Conservation (phyloP, 139 green algal species). For the Auxenochlorella protothecoides region DNA sequence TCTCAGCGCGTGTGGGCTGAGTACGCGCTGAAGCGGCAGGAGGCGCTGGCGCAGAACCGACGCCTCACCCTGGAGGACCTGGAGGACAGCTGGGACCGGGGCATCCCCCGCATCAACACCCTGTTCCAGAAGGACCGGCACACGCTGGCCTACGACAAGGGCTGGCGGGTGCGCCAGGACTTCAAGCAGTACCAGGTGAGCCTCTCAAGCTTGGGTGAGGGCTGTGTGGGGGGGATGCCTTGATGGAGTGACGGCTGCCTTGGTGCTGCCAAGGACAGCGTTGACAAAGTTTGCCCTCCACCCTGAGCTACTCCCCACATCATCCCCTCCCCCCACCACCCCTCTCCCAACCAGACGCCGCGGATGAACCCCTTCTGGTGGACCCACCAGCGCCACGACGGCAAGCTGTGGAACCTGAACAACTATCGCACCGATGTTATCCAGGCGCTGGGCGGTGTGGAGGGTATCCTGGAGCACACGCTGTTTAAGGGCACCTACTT, state of each 20-base stretch:
- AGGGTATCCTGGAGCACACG: constrained; percentile 99
- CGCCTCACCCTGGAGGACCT: constrained; percentile 84
- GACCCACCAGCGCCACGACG: constrained; percentile 98
- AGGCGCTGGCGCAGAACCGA: constrained; percentile 67
- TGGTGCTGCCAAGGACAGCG: too few species aligned
- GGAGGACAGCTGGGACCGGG: constrained; percentile 96
- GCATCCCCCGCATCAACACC: constrained; percentile 99
- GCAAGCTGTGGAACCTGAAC: constrained; percentile 99
- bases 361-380: constrained; percentile 97
- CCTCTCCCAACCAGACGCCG: constrained; percentile 26
- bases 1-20: constrained; percentile 96
- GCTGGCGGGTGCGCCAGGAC: constrained; percentile 89
- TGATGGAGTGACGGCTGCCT: too few species aligned
- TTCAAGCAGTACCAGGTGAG: constrained; percentile 24
- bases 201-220: too few species aligned
- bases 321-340: neutral
- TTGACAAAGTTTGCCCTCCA: too few species aligned
- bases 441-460: constrained; percentile 94
- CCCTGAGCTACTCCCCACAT: too few species aligned
- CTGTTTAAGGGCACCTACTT: constrained; percentile 99
- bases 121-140: constrained; percentile 99
- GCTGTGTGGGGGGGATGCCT: too few species aligned
- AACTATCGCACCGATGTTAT: constrained; percentile 98
- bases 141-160: constrained; percentile 98
- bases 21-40: constrained; percentile 95